Evolutionary conservation across 148 eudicot genomes (phyloP).

Genomic region (Rhododendron simsii): DNA sequence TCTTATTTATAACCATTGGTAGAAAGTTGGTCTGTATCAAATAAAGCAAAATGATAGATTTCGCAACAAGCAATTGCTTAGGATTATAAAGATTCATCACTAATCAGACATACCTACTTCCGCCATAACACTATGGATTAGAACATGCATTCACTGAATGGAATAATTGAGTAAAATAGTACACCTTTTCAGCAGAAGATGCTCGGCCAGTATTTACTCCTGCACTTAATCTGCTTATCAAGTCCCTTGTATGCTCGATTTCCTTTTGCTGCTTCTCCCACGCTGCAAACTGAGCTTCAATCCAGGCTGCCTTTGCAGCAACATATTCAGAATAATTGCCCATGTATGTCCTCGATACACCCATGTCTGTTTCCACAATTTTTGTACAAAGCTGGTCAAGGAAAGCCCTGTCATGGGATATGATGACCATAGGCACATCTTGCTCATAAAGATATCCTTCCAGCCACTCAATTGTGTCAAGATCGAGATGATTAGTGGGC

Average conservation of each 20-base stretch:
- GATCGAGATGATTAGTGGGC: slow-evolving; percentile 98
- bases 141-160: not conserved
- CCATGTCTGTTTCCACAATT: slow-evolving; percentile 98
- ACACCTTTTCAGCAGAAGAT: slow-evolving; percentile 90
- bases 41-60: not conserved
- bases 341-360: slow-evolving; percentile 73
- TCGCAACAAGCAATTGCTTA: not conserved
- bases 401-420: slow-evolving; percentile 98
- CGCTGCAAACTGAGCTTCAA: slow-evolving; percentile 86
- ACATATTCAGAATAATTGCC: slow-evolving; percentile 91
- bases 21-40: not conserved
- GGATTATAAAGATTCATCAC: not conserved
- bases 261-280: slow-evolving; percentile 99
- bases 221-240: slow-evolving; percentile 67
- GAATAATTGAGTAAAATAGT: not conserved
- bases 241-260: slow-evolving; percentile 74
- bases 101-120: not conserved
- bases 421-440: slow-evolving; percentile 92
- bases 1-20: not conserved
- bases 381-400: slow-evolving; percentile 96
- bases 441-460: slow-evolving; percentile 75
- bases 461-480: slow-evolving; percentile 96
- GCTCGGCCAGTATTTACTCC: slow-evolving; percentile 89
- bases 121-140: not conserved
- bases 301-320: slow-evolving; percentile 78